Evolutionary conservation across 2,329 filamentous ascomycete genomes (phyloP).

Genomic region (Lecanoromycetidae sp.): DNA sequence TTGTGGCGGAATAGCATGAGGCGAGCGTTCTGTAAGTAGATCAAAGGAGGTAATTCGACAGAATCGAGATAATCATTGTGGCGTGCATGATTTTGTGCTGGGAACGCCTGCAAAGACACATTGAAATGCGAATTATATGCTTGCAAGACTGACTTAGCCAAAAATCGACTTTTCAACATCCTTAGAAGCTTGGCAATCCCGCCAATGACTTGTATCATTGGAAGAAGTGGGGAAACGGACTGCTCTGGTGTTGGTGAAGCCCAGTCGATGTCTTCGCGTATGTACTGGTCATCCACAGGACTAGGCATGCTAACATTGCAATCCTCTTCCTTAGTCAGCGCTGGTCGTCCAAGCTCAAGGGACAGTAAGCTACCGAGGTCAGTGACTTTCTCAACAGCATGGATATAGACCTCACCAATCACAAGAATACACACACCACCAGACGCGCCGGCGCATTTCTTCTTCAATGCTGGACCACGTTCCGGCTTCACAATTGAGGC

Average conservation of each 20-base stretch:
- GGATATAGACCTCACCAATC: conserved; percentile 49
- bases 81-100: conserved; percentile 57
- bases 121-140: conserved; percentile 72
- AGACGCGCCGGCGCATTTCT: conserved; percentile 76
- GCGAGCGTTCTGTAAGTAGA: conserved; percentile 71
- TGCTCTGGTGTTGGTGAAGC: conserved; percentile 7
- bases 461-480: conserved; percentile 63
- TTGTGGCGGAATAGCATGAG: conserved; percentile 83
- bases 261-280: conserved; percentile 36
- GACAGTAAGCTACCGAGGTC: conserved; percentile 48
- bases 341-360: conserved; percentile 67
- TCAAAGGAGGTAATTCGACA: conserved; percentile 59
- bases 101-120: conserved; percentile 62
- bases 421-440: conserved; percentile 89
- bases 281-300: conserved; percentile 67
- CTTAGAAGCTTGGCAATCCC: conserved; percentile 63
- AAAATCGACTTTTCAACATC: conserved; percentile 53
- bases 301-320: conserved; percentile 74
- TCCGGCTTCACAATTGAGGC: conserved; percentile 63
- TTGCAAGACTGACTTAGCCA: conserved; percentile 57
- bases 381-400: conserved; percentile 19
- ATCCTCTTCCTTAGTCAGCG: conserved; percentile 74
- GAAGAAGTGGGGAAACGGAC: conserved; percentile 50
- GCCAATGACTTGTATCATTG: conserved; percentile 69
- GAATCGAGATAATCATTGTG: conserved; percentile 59